Percentiles rank a stretch among this genome's conserved stretches.
Evolutionary conservation across 345 rosid genomes (phyloP).

Genomic region (Moricandia arvensis): DNA sequence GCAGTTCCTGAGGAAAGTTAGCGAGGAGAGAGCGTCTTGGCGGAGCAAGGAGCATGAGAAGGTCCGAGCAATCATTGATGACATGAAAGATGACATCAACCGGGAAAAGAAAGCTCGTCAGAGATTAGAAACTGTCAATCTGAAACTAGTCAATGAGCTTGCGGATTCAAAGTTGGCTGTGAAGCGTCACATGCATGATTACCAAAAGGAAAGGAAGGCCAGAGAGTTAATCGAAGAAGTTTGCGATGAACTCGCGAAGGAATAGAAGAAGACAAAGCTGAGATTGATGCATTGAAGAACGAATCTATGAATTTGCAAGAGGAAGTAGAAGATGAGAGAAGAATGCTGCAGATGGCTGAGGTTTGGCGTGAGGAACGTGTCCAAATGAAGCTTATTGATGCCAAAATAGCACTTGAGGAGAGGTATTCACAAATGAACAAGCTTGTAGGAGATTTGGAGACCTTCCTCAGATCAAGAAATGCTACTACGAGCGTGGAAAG

Average conservation of each 20-base stretch:
- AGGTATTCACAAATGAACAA: conserved; percentile 50
- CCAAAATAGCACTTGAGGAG: conserved; percentile 54
- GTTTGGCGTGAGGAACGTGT: conserved; percentile 98
- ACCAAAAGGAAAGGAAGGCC: conserved; percentile 66
- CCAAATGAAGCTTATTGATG: conserved; percentile 89
- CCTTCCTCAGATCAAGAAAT: conserved; percentile 46
- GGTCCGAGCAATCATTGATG: conserved; percentile 69
- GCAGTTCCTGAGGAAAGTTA: conserved; percentile 77
- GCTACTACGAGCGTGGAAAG: conserved; percentile 28
- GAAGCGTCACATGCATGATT: conserved; percentile 72
- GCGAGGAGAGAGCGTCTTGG: conserved; percentile 83
- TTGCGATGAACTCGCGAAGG: conserved; percentile 85
- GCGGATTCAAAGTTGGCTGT: conserved; percentile 65
- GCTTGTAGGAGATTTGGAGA: conserved; percentile 61
- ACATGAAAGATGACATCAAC: conserved; percentile 60
- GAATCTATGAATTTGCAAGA: conserved; percentile 63
- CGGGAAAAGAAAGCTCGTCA: conserved; percentile 71
- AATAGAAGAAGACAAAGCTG: conserved; percentile 78
- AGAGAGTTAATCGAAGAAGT: conserved; percentile 69
- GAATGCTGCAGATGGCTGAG: conserved; percentile 93
- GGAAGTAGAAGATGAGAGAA: conserved; percentile 82
- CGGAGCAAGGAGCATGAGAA: conserved; percentile 83
- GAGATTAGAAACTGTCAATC: conserved; percentile 64
- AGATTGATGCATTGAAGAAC: conserved; percentile 61
- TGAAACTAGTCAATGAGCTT: conserved; percentile 73